Evolutionary conservation across 768 basidiomycete species (phyloP).

Genomic region (Zangia roseola): DNA sequence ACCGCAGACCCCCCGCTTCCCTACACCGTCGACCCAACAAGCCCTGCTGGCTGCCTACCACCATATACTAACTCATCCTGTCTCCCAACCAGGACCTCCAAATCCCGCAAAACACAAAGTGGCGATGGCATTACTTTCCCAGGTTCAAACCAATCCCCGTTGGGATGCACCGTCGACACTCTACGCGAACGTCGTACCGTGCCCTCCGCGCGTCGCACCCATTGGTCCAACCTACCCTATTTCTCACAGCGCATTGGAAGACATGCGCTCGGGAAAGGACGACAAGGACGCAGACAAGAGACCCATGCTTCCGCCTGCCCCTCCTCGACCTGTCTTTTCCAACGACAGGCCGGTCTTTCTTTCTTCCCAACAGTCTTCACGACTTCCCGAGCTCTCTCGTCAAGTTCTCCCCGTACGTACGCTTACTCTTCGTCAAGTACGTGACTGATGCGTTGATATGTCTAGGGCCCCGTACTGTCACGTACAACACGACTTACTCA

Average conservation of each 20-base stretch:
- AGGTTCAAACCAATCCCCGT: constrained; percentile 54
- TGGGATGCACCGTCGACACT: constrained; percentile 72
- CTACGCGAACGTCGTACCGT: constrained; percentile 57
- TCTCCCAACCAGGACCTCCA: constrained; percentile 45
- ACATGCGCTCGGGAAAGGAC: constrained; percentile 39
- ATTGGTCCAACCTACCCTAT: constrained; percentile 68
- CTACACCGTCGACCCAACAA: constrained; percentile 59
- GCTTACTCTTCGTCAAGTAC: background rate
- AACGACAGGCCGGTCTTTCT: constrained; percentile 60
- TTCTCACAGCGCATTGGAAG: constrained; percentile 34
- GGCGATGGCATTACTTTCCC: constrained; percentile 65
- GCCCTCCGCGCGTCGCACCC: constrained; percentile 58
- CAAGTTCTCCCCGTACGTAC: constrained; percentile 63
- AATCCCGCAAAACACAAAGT: constrained; percentile 72
- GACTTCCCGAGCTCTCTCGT: constrained; percentile 66
- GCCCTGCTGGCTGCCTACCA: constrained; percentile 71
- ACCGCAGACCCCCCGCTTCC: constrained; percentile 29
- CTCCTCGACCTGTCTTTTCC: constrained; percentile 40
- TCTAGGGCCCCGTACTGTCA: constrained; percentile 53
- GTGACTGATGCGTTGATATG: constrained; percentile 3
- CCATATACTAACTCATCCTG: constrained; percentile 72
- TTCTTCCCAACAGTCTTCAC: constrained; percentile 59
- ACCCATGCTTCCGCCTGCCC: constrained; percentile 33
- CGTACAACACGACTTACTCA: constrained; percentile 65
- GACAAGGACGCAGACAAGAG: constrained; percentile 53